Evolutionary conservation across 352 stramenopile genomes (phyloP), one percentile per base, ranked within the genome.

Genomic region (Hyphochytrium catenoides): DNA sequence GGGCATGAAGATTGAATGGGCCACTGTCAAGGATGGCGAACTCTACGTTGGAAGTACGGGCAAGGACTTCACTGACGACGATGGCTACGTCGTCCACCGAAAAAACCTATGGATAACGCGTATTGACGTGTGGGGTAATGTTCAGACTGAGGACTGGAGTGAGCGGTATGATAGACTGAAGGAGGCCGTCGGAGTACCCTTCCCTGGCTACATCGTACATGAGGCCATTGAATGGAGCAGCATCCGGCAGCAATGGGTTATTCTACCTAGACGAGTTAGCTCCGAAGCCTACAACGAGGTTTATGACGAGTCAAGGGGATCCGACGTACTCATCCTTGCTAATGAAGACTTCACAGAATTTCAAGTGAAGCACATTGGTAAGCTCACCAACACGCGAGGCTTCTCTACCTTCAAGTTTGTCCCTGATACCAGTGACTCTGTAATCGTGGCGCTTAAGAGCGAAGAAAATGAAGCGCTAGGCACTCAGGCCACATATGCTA

Each of bases 1-100:
- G 60, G 90, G 89, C 11, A 92, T 97, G 69, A 98, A 98, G 53
- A 89, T 84, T 57, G 91, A 98, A 60, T 98, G 91, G 91, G 78
- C 85, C 3, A 98, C 90, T 0, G 82, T 96, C 39, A 98, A 98
- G 56, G 81, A 97, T 56, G 82, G 67, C 23, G 74, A 95, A 52
- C 59, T 98, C n/a, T 91, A 85, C 42, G 85, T 96, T 54, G 91
- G 91, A 28, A 94, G 67, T 39, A 78, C 92, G 11, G 82, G 82
- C 40, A 94, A 94, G 55, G 79, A 92, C 52, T 93, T 79, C 48
- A 93, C 76, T 0, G 65, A 82, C 44, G 67, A 68, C 34, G 65
- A 87, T 50, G 87, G 85, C 34, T 66, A 64, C 18, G 66, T 98
- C 46, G 61, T 87, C 11, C 83, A 88, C 41, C 85, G 85, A 31